Conservation (phyloP, 805 yeast species). For the Lachancea mirantina region DNA sequence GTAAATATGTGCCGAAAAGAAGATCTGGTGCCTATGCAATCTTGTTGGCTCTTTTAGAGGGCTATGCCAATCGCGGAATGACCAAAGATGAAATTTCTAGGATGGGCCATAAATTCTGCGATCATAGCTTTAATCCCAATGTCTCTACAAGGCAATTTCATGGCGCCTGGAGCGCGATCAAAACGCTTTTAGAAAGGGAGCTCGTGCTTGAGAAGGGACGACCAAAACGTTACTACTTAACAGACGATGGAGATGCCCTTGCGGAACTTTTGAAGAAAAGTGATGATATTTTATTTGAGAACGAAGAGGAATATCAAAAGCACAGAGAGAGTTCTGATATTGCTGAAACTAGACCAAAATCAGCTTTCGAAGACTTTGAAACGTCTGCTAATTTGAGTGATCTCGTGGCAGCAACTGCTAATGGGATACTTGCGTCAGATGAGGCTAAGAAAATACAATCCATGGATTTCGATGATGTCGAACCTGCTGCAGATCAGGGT, state of each 20-base stretch:
- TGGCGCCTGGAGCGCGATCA: slow-evolving; percentile 70
- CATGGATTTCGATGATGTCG: background rate
- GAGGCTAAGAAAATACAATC: background rate
- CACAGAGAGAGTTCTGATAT: slow-evolving; percentile 1
- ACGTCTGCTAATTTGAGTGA: slow-evolving; percentile 6
- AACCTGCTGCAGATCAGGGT: slow-evolving; percentile 1
- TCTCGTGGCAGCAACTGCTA: slow-evolving; percentile 3
- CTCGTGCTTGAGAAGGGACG: slow-evolving; percentile 49
- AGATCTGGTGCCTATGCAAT: slow-evolving; percentile 85
- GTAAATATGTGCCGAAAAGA: slow-evolving; percentile 60
- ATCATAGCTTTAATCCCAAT: slow-evolving; percentile 50
- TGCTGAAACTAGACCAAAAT: slow-evolving; percentile 2
- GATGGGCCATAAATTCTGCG: slow-evolving; percentile 49
- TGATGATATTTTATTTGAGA: slow-evolving; percentile 33
- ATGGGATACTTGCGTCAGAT: too few species aligned
- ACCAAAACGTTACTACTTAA: slow-evolving; percentile 54
- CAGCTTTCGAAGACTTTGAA: background rate
- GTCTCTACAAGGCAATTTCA: slow-evolving; percentile 56
- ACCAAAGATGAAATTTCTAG: slow-evolving; percentile 52
- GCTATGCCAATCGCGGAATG: slow-evolving; percentile 49
- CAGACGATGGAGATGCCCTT: slow-evolving; percentile 60
- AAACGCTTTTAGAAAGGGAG: slow-evolving; percentile 53
- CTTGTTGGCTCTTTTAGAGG: slow-evolving; percentile 47
- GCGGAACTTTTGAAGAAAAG: slow-evolving; percentile 50
- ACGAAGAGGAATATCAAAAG: slow-evolving; percentile 10